Base-by-base conservation (phyloP, 345 rosid genomes). In the Microcos paniculata region DNA sequence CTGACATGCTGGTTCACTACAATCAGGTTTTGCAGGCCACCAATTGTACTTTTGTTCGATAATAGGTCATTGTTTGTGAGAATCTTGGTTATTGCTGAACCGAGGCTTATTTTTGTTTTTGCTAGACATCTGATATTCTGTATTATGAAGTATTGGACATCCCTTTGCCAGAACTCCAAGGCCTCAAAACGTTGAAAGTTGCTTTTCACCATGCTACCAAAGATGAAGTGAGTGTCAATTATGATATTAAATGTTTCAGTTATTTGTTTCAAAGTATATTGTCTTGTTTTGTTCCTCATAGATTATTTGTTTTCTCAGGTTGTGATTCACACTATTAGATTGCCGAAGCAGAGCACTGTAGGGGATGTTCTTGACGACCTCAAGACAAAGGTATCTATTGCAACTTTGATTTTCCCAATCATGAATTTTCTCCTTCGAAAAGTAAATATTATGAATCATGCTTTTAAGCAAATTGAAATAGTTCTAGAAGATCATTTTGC, bases 101-200 rank as follows among this genome's bases (percentile, higher is more conserved):
- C 16, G 2, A 35, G 28, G 26, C 38, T 31, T 76, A 12, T 48
- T 18, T 58, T 31, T 84, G 10, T 53, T 74, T 51, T 82, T 70
- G 42, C 75, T 81, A 91, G 96, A 83, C 85, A 49, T 86, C 93
- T 28, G 96, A 91, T 85, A 88, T 89, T 72, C 78, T 91, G 73
- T 91, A 91, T 64, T 91, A 86, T 79, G 96, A 91, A 83, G 89
- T 91, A n/a, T 79, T 91, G 86, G 93, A 89, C 75, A 89, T 91
- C 75, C 93, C 96, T 66, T 86, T 91, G 72, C 93, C 96, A 55
- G 96, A 91, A 83, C 85, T 91, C 62, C 90, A 91, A 83, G 89
- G 90, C 65, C 76, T 91, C 64, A 91, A 91, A 77, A 86, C 88
- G 63, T 82, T 91, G 78, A 89, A 91, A 84, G 90, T 91, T 83